phyloP scores from a whole-genome alignment of 176 grass and related monocot species.

The Triticum monococcum region DNA sequence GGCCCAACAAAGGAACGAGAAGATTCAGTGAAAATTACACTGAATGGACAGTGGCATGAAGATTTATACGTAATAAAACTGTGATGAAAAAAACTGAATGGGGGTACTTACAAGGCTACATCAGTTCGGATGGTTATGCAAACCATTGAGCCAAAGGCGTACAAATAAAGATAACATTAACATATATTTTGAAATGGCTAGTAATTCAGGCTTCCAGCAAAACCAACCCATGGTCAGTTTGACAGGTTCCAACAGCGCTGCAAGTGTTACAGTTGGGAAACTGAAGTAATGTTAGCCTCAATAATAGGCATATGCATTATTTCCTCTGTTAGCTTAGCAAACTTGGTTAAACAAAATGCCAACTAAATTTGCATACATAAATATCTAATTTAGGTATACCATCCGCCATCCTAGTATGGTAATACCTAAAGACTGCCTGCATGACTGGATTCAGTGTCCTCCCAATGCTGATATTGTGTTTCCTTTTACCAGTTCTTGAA shows the following conservation, averaged over 20 bases:
- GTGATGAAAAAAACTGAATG: not conserved
- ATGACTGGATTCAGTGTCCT: not conserved
- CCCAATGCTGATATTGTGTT: not conserved
- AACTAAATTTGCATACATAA: not conserved
- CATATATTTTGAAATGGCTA: too few relatives aligned
- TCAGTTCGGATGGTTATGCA: constrained; percentile 89
- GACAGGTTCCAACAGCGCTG: not conserved
- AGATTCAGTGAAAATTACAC: constrained; percentile 1
- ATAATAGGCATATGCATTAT: not conserved
- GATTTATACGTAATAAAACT: not conserved
- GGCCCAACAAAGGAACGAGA: not conserved
- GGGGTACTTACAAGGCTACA: constrained; percentile 66
- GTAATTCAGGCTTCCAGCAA: too few relatives aligned
- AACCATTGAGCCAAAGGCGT: constrained; percentile 59
- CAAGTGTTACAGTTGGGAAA: not conserved
- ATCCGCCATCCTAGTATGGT: not conserved
- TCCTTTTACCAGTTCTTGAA: not conserved
- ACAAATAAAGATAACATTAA: too few relatives aligned
- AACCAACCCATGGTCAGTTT: not conserved
- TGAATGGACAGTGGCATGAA: not conserved
- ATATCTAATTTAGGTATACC: not conserved
- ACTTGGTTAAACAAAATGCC: not conserved
- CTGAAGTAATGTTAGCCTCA: not conserved
- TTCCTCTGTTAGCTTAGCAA: not conserved
- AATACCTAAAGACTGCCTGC: not conserved